These are phyloP conservation scores for Fusarium tricinctum DNA, from an alignment of 2,329 filamentous ascomycete genomes.

Conservation along the genomic window DNA sequence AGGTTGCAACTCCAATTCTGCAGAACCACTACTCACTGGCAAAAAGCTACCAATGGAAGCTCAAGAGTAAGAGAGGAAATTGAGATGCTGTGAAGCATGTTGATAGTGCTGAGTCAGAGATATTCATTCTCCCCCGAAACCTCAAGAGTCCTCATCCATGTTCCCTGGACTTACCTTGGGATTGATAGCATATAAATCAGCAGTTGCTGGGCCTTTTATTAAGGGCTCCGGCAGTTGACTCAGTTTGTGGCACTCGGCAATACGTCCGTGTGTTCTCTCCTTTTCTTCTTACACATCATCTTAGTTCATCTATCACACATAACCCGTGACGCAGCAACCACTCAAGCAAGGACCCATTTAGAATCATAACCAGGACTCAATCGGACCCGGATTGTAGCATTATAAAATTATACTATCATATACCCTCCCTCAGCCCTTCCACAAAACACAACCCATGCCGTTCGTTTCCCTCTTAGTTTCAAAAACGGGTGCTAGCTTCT, in stretches of 20 bases:
- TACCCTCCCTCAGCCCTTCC: slow-evolving; percentile 12
- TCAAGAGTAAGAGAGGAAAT: slow-evolving; percentile 19
- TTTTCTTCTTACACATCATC: neutral
- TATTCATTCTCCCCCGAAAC: neutral
- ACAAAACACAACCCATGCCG: slow-evolving; percentile 18
- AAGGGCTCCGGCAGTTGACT: no score
- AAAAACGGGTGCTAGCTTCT: slow-evolving; percentile 14
- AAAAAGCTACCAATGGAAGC: slow-evolving; percentile 46
- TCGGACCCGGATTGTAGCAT: slow-evolving; percentile 45
- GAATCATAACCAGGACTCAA: slow-evolving; percentile 48
- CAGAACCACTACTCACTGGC: slow-evolving; percentile 41
- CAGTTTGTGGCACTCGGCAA: no score
- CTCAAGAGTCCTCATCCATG: neutral
- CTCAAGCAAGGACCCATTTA: slow-evolving; percentile 6
- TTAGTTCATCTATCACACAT: neutral
- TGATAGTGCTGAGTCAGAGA: neutral
- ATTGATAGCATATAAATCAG: no score
- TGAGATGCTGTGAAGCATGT: neutral
- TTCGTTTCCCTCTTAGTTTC: slow-evolving; percentile 14
- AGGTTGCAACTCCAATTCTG: slow-evolving; percentile 36
- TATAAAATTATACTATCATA: slow-evolving; percentile 49
- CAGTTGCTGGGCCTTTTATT: no score
- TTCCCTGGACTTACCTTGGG: no score
- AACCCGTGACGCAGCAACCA: neutral
- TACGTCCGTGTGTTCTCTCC: neutral